phyloP scores from a whole-genome alignment of 1,139 yeast genomes.

The Protomyces pachydermus region DNA sequence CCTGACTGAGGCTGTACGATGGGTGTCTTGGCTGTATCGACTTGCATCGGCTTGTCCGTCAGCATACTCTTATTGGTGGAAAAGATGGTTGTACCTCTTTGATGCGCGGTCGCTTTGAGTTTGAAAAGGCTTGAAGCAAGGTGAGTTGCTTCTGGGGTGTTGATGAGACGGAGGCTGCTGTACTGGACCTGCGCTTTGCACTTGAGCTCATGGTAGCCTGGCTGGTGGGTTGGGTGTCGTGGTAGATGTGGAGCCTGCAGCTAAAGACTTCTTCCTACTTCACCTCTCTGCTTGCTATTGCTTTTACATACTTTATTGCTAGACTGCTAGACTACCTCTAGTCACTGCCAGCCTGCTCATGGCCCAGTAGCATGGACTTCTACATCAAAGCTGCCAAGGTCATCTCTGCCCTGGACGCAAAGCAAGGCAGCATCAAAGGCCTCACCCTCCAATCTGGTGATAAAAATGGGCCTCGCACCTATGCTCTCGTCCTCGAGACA shows the following conservation, averaged over 20 bases:
- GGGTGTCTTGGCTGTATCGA: conserved; percentile 20
- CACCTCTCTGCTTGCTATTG: neutral
- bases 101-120: conserved; percentile 6
- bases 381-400: conserved; percentile 28
- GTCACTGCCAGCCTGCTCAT: too few species aligned
- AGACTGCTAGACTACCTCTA: too few species aligned
- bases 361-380: conserved; percentile 23
- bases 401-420: conserved; percentile 25
- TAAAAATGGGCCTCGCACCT: conserved; percentile 26
- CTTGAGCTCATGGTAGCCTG: neutral
- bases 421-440: conserved; percentile 28
- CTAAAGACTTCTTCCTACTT: neutral
- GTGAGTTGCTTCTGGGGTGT: conserved; percentile 17
- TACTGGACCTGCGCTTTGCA: neutral
- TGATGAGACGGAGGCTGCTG: conserved; percentile 3
- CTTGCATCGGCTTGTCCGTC: conserved; percentile 5
- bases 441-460: conserved; percentile 25
- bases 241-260: neutral
- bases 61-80: neutral
- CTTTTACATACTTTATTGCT: too few species aligned
- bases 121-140: conserved; percentile 11
- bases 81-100: neutral
- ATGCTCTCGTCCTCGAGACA: conserved; percentile 29
- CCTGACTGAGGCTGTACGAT: conserved; percentile 1
- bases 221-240: neutral